Base-by-base conservation (phyloP, 345 rosid species). In the Trapa bicornis region DNA sequence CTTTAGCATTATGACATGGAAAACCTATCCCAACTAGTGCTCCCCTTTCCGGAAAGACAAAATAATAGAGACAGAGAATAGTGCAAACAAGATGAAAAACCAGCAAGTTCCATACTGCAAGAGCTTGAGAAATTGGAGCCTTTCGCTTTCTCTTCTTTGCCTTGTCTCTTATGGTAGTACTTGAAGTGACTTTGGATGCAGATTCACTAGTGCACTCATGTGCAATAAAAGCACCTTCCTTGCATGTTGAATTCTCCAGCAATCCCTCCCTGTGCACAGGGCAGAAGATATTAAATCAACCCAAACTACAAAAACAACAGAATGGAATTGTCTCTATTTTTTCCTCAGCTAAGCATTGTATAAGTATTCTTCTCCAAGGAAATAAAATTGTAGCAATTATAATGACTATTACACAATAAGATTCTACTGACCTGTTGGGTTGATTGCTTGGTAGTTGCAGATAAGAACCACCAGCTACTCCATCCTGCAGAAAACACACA, bases 91-190 rank as follows among this genome's bases (percentile, higher is more conserved):
- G 52, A 41, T 50, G n/a, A 15, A 36, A 45, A 32, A 12, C 45
- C 41, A 39, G 67, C 17, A 61, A 36, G 64, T 64, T 22, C 61
- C 75, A 37, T 78, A 79, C 81, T 14, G 74, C 71, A 10, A 62
- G 47, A 48, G 64, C 68, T 68, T 6, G 64, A 43, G 54, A 53
- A 53, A 63, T 74, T 37, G 22, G 37, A 71, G 41, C 70, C 68
- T 67, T 76, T 73, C 61, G 74, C 65, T 41, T 77, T 52, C 53
- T 67, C 71, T 61, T 81, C 75, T 66, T 74, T 11, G 75, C 38
- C 50, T 58, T 66, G 58, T 64, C 79, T 12, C 56, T 50, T 58
- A 16, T 45, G 37, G 29, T 43, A 45, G 37, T 66, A 12, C 37
- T 61, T 47, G 67, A 52, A 29, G 3, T 62, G 45, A 37, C 45